Evolutionary conservation across 495 filamentous ascomycete species (phyloP).

Genomic region (Neurospora sp.): DNA sequence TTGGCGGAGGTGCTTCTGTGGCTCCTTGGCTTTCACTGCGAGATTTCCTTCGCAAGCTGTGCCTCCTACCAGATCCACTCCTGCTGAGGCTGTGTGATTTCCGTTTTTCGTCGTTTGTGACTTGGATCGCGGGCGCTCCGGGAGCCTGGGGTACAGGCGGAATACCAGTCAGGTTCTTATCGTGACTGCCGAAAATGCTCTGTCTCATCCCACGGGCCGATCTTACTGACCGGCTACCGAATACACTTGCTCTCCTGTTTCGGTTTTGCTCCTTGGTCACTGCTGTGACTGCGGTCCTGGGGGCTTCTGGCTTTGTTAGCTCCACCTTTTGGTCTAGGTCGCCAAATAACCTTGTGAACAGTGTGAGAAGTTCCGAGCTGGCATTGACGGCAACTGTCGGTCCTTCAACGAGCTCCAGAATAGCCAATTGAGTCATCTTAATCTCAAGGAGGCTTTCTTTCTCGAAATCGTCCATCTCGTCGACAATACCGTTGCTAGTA

Average conservation of each 20-base stretch:
- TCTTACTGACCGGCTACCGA: constrained; percentile 45
- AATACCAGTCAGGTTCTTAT: constrained; percentile 16
- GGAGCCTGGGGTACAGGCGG: constrained; percentile 22
- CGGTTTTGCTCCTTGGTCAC: constrained; percentile 25
- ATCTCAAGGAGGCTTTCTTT: constrained; percentile 77
- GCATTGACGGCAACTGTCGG: constrained; percentile 73
- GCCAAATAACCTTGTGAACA: constrained; percentile 72
- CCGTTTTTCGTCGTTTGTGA: constrained; percentile 25
- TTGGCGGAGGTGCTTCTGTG: background rate
- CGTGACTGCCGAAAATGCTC: constrained; percentile 16
- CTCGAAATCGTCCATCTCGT: constrained; percentile 65
- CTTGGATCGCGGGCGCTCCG: constrained; percentile 25
- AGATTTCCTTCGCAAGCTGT: constrained; percentile 36
- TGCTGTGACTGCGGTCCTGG: constrained; percentile 61
- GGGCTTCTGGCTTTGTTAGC: constrained; percentile 35
- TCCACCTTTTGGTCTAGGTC: constrained; percentile 31
- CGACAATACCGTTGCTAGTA: constrained; percentile 43
- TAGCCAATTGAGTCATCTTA: constrained; percentile 85
- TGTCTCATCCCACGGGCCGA: constrained; percentile 17
- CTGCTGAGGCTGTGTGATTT: constrained; percentile 28
- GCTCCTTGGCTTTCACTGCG: constrained; percentile 25
- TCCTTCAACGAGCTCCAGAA: constrained; percentile 74
- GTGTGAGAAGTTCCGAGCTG: constrained; percentile 68
- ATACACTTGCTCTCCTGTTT: constrained; percentile 65
- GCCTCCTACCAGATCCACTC: constrained; percentile 31